Percentiles rank a stretch among this genome's conserved stretches.
These are phyloP conservation scores for Arthromyces matolae DNA, from an alignment of 768 basidiomycete species.

Conservation along the genomic window DNA sequence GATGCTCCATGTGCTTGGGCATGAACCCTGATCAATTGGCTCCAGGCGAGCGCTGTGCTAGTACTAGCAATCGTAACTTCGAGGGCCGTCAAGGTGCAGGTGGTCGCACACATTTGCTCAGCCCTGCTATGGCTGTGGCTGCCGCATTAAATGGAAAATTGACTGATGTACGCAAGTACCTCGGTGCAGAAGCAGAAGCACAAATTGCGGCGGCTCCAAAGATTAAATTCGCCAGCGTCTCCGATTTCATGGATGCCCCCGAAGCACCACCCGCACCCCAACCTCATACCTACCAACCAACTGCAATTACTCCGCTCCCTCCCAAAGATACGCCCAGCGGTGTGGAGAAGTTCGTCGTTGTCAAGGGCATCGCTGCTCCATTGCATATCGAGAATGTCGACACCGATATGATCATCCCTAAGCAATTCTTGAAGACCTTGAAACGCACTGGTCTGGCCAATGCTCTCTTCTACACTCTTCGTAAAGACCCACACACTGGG, in stretches of 20 bases:
- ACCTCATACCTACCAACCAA: slow-evolving; percentile 31
- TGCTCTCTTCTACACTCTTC: slow-evolving; percentile 78
- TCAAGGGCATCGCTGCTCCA: slow-evolving; percentile 78
- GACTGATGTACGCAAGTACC: slow-evolving; percentile 78
- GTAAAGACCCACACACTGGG: slow-evolving; percentile 76
- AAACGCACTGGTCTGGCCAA: slow-evolving; percentile 85
- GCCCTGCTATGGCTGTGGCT: slow-evolving; percentile 90
- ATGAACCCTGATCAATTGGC: slow-evolving; percentile 93
- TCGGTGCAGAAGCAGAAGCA: slow-evolving; percentile 44
- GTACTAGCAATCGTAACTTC: slow-evolving; percentile 91
- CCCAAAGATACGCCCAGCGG: slow-evolving; percentile 41
- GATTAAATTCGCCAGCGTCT: slow-evolving; percentile 67
- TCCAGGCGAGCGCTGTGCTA: slow-evolving; percentile 82
- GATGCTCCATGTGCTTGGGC: slow-evolving; percentile 94
- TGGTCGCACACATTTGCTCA: slow-evolving; percentile 84
- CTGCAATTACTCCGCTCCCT: slow-evolving; percentile 33
- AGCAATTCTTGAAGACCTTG: slow-evolving; percentile 90
- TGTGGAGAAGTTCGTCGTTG: slow-evolving; percentile 59
- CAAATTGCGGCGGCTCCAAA: slow-evolving; percentile 44
- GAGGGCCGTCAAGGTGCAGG: slow-evolving; percentile 87
- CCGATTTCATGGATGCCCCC: slow-evolving; percentile 76
- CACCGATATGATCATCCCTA: slow-evolving; percentile 93
- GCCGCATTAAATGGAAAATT: slow-evolving; percentile 84
- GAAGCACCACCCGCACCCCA: slow-evolving; percentile 48
- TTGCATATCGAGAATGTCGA: slow-evolving; percentile 82